phyloP scores from a whole-genome alignment of 75 land plant genomes.

The Pinus taeda region DNA sequence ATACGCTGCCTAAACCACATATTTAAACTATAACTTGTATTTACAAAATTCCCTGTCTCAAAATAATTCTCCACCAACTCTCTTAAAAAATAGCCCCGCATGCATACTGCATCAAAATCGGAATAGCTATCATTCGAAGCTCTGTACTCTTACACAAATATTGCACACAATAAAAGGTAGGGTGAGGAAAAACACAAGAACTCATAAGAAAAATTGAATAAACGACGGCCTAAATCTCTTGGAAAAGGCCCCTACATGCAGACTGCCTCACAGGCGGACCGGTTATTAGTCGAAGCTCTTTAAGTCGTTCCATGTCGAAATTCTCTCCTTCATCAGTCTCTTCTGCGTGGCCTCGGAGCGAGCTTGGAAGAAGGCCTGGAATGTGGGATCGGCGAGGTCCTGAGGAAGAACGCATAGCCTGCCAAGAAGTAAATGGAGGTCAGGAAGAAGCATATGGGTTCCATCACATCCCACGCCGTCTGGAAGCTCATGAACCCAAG shows the following conservation, averaged over 20 bases:
- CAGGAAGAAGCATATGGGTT: constrained; percentile 80
- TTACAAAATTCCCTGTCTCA: no score
- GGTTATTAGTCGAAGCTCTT: constrained; percentile 17
- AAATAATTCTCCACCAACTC: no score
- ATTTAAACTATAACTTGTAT: no score
- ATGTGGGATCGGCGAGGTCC: constrained; percentile 75
- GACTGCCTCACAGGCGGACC: not conserved
- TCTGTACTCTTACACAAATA: no score
- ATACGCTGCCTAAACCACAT: no score
- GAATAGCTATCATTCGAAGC: no score
- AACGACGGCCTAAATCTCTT: not conserved
- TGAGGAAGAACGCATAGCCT: constrained; percentile 68
- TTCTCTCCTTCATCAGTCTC: constrained; percentile 34
- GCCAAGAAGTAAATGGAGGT: constrained; percentile 51
- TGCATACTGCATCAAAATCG: no score
- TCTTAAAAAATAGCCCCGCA: no score
- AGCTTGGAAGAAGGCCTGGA: constrained; percentile 51
- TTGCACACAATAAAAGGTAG: no score
- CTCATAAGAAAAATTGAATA: no score
- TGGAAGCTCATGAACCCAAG: constrained; percentile 43
- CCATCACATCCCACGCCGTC: constrained; percentile 84
- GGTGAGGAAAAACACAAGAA: no score
- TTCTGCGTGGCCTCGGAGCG: constrained; percentile 48
- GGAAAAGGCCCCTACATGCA: not conserved
- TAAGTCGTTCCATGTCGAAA: constrained; percentile 46